phyloP scores from a whole-genome alignment of 306 rosid genomes.

The Herpetospermum pedunculosum region DNA sequence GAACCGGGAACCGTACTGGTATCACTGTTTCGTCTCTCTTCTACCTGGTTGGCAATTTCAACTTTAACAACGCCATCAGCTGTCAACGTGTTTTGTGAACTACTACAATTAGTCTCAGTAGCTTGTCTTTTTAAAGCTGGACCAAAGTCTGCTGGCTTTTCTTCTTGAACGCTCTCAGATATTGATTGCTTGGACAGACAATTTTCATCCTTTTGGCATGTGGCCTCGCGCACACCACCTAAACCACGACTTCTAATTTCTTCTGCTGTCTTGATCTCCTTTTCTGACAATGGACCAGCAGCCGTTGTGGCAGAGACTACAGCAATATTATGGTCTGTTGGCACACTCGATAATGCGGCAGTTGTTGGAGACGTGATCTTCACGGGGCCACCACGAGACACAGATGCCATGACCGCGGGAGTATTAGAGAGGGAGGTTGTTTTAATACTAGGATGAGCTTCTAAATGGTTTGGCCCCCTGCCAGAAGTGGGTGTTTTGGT shows the following conservation, averaged over 20 bases:
- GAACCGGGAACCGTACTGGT: neutral
- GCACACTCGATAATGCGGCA: neutral
- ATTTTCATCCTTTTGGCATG: neutral
- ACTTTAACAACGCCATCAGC: neutral
- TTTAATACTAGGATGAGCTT: conserved; percentile 24
- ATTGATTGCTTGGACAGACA: neutral
- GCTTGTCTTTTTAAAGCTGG: neutral
- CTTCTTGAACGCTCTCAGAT: conserved; percentile 2
- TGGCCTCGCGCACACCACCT: conserved; percentile 13
- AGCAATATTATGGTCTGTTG: conserved; percentile 8
- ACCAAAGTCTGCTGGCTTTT: neutral
- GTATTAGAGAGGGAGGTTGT: neutral
- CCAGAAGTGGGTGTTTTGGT: conserved; percentile 19
- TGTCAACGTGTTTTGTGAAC: neutral
- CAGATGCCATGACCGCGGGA: conserved; percentile 14
- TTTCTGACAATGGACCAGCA: conserved; percentile 18
- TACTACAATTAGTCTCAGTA: neutral
- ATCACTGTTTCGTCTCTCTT: neutral
- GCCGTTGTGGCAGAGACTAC: conserved; percentile 17
- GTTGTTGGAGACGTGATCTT: neutral
- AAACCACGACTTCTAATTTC: conserved; percentile 10
- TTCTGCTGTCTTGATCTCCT: conserved; percentile 21
- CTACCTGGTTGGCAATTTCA: neutral
- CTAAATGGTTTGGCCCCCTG: conserved; percentile 11
- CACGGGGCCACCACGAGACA: neutral